Base-by-base conservation (phyloP, 805 yeast species). In the Wickerhamomyces mucosus region DNA sequence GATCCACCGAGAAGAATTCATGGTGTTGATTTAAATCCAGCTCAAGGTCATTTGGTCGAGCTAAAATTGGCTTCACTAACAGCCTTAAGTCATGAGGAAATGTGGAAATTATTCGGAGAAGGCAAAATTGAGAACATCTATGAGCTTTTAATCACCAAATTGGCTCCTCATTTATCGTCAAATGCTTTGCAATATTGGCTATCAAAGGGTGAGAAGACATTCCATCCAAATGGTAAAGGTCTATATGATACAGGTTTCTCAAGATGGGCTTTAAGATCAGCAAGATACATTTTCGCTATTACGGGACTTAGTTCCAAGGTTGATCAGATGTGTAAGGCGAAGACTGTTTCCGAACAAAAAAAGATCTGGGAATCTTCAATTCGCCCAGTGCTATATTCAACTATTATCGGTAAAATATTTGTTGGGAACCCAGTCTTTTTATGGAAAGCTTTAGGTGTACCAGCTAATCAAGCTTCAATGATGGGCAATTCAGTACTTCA, bases 381-480 rank as follows among this genome's bases (percentile, higher is more conserved):
- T 33, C 72, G 75, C 40, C 92, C 92, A 5, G 71, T 79, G 4
- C 61, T 83, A 29, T 72, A 80, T 58, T 78, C 78, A 47, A 81
- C 83, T 15, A 43, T 78, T 31, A 77, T 81, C 33, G 75, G 81
- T 13, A 71, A 72, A 31, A 46, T 79, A 18, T 59, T 83, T 31
- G 69, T 83, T 26, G 86, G 86, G n/a, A 83, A 82, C 53, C 88
- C 89, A 15, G 53, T 81, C n/a, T 82, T 82, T 52, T 62, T 83
- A 36, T 82, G 94, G 94, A 81, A 79, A 51, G 94, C 94, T 0
- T 63, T 83, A 16, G 94, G 94, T n/a, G 94, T 82, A 28, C 94
- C 94, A 6, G 72, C 77, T 7, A 82, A 83, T 50, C 94, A 82
- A 59, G 86, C 92, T 6, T 62, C 72, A 18, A 70, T 83, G 78